Conservation (phyloP, 805 yeast genomes). For the Lachancea mirantina region DNA sequence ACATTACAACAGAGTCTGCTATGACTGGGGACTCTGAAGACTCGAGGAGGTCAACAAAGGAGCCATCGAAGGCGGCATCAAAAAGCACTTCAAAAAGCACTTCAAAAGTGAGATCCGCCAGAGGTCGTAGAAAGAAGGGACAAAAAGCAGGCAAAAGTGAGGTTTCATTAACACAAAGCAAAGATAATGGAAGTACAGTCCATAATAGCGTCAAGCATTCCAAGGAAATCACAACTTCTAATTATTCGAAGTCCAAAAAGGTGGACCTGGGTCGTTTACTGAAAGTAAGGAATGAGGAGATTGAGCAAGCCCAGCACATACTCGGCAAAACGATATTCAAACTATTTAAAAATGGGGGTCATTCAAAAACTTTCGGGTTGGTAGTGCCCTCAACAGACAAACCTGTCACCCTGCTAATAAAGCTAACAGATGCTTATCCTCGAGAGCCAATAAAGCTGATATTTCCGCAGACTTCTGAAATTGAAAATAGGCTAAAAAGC, state of each 20-base stretch:
- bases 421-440: constrained; percentile 25
- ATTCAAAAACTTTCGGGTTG: constrained; percentile 20
- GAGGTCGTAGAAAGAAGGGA: too few relatives aligned
- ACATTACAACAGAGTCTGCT: too few relatives aligned
- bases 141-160: too few relatives aligned
- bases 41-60: too few relatives aligned
- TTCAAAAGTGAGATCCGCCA: too few relatives aligned
- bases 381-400: constrained; percentile 5
- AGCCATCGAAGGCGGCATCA: too few relatives aligned
- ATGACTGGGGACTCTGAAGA: too few relatives aligned
- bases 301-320: constrained; percentile 15
- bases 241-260: not conserved
- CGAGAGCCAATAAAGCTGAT: constrained; percentile 16
- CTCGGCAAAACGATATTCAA: constrained; percentile 16
- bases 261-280: not conserved
- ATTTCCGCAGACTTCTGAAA: not conserved
- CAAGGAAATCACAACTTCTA: too few relatives aligned
- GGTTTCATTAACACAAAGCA: too few relatives aligned
- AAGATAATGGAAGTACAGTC: too few relatives aligned
- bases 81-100: too few relatives aligned
- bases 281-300: constrained; percentile 11
- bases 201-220: too few relatives aligned
- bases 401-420: constrained; percentile 12
- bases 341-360: constrained; percentile 17
- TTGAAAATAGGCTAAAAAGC: not conserved